A percentile compares a stretch with the other conserved stretches of the same genome.
Conservation (phyloP, 805 yeast genomes). For the Schwanniomyces vanrijiae region DNA sequence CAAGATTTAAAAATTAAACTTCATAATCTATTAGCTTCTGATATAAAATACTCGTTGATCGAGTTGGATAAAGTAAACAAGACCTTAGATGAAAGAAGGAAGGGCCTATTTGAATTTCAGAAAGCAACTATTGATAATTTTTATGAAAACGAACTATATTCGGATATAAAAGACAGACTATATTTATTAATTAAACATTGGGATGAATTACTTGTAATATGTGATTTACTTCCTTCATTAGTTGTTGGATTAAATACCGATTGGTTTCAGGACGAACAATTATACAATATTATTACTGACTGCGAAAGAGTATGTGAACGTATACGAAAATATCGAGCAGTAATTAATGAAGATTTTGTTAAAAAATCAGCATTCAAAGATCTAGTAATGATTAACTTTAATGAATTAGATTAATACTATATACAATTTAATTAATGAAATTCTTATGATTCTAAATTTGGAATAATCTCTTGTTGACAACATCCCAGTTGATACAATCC, state of each 20-base stretch:
- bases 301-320: constrained; percentile 23
- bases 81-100: constrained; percentile 13
- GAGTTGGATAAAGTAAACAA: constrained; percentile 13
- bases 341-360: constrained; percentile 15
- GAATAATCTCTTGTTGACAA: constrained; percentile 54
- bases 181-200: constrained; percentile 15
- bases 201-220: constrained; percentile 18
- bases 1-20: constrained; percentile 5
- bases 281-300: constrained; percentile 25
- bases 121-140: not conserved
- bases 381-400: constrained; percentile 21
- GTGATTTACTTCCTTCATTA: constrained; percentile 33
- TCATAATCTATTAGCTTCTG: constrained; percentile 4
- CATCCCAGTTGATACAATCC: constrained; percentile 82
- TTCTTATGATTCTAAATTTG: constrained; percentile 25
- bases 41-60: constrained; percentile 17
- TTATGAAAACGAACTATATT: constrained; percentile 3
- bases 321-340: constrained; percentile 16
- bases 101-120: not conserved
- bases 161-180: not conserved
- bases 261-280: constrained; percentile 34
- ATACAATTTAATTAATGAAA: constrained; percentile 3
- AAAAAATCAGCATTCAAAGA: constrained; percentile 16
- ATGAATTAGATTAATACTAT: constrained; percentile 11
- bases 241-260: constrained; percentile 32